Base-by-base conservation (phyloP, 2,329 filamentous ascomycete genomes). In the Neospermospora avenae region DNA sequence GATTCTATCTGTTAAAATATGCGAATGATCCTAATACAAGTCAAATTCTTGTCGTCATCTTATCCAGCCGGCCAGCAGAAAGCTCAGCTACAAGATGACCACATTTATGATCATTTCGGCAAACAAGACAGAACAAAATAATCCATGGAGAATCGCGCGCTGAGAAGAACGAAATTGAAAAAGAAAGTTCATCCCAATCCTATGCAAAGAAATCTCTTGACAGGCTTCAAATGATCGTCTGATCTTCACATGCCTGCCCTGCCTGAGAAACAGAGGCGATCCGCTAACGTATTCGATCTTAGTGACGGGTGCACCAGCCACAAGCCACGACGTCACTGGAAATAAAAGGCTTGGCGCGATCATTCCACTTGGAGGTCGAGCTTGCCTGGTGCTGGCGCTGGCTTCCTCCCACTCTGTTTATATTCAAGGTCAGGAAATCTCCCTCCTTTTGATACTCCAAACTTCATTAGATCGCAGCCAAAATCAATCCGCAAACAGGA, bases 321-420 rank as follows among this genome's bases (percentile, higher is more conserved):
- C 28, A 31, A 31, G 28, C 28, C 28, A 31, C 45, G 20, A 58
- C 55, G 55, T 58, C 46, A 52, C 55, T n/a, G 3, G 44, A 14
- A 20, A 52, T 22, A 28, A 13, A 41, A 51, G 28, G 18, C 55
- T 57, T 57, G 55, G 55, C 55, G 31, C 55, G 39, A 58, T 51
- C 48, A 51, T 51, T 37, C 48, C 22, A 51, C 48, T 37, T 51
- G 28, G 48, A 24, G 28, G 28, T 13, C 34, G 48, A 51, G 48
- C 31, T 37, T 18, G 48, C 16, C 18, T 39, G 37, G 37, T 39
- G 37, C 13, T 11, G 16, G 16, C 37, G 37, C 13, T 11, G 16
- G 16, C 37, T 46, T 31, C 28, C 28, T 10, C 5, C 28, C 28
- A 31, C 6, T 31, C 6, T 42, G 48, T 51, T 51, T 35, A 51